These are phyloP conservation scores for Debaryomyces coudertii DNA, from an alignment of 1,139 yeast genomes.

Conservation along the genomic window DNA sequence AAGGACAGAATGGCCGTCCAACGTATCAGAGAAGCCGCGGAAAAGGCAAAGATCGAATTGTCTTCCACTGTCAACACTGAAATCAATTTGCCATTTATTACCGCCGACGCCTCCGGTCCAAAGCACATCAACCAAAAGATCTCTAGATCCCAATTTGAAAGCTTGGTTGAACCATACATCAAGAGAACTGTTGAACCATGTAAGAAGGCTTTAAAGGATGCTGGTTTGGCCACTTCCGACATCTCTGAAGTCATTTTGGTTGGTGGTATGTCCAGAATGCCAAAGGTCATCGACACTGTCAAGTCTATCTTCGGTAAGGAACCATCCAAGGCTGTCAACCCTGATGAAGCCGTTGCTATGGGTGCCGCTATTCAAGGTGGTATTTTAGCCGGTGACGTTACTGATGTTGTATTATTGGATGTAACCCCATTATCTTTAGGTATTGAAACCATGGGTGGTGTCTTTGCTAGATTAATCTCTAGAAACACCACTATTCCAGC, in stretches of 20 bases:
- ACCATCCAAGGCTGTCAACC: conserved; percentile 98
- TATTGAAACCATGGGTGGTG: conserved; percentile 96
- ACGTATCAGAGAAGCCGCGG: conserved; percentile 99
- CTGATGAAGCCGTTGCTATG: conserved; percentile 99
- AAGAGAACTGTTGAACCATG: conserved; percentile 96
- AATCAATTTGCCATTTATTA: conserved; percentile 95
- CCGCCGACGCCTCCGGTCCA: conserved; percentile 96
- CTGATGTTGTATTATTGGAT: conserved; percentile 90
- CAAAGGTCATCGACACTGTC: conserved; percentile 97
- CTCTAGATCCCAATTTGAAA: conserved; percentile 91
- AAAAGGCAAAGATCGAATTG: conserved; percentile 98
- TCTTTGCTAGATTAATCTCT: conserved; percentile 88
- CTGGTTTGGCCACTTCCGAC: conserved; percentile 81
- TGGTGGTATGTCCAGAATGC: conserved; percentile 99
- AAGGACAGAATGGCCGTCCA: conserved; percentile 98
- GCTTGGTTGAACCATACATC: conserved; percentile 85
- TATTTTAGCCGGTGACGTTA: conserved; percentile 97
- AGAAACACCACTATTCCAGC: conserved; percentile 96
- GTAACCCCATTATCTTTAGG: conserved; percentile 93
- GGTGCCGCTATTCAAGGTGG: conserved; percentile 99
- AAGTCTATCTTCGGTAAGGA: conserved; percentile 90
- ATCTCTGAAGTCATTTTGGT: conserved; percentile 94
- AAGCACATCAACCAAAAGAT: conserved; percentile 95
- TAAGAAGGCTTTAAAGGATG: conserved; percentile 97
- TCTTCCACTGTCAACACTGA: conserved; percentile 94